Evolutionary conservation across 2,329 filamentous ascomycete genomes (phyloP), one percentile per base, ranked within the genome.

Genomic region (Hypoxylon rubiginosum): DNA sequence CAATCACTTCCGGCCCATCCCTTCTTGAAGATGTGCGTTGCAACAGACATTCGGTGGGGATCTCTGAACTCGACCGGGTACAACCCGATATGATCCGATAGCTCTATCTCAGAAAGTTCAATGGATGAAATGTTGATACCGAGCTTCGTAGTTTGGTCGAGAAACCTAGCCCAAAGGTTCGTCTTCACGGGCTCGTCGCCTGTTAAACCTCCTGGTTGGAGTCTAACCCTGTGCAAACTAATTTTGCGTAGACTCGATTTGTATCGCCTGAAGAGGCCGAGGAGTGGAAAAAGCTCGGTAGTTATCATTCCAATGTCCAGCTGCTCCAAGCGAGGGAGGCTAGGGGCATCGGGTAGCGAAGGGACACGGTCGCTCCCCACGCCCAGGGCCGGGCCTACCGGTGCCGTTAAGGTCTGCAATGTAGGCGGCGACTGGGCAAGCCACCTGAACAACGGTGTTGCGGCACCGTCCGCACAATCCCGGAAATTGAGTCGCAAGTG

Each of bases 401-500:
- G 21, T n/a, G 26, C 10, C 24, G 26, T 49, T 17, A 26, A 17
- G 5, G 11, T 30, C 26, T 28, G 21, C 21, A 26, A 10, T 26
- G n/a, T 43, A 43, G 13, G 28, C 2, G 66, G 61, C 8, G 72
- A 61, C 2, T 58, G 53, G 3, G 72, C 76, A 9, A 84, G 72
- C 82, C 78, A 86, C 11, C 70, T 28, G 2, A 86, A 60, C 10
- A 86, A 68, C 0, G 73, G 69, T 0, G 73, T 67, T 1, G 73
- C 58, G 2, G 71, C 58, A 4, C 59, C 17, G 3, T 58, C 17
- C 0, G 62, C 21, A 7, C 55, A 62, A 7, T 34, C 9, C 11
- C 71, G 67, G 30, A 85, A 83, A 69, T 89, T 89, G 46, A 89
- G 72, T 2, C 87, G 82, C 4, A 90, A 77, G 69, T 86, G 83